phyloP scores from a whole-genome alignment of 176 grass and related monocot genomes.

The Urochloa ruziziensis region DNA sequence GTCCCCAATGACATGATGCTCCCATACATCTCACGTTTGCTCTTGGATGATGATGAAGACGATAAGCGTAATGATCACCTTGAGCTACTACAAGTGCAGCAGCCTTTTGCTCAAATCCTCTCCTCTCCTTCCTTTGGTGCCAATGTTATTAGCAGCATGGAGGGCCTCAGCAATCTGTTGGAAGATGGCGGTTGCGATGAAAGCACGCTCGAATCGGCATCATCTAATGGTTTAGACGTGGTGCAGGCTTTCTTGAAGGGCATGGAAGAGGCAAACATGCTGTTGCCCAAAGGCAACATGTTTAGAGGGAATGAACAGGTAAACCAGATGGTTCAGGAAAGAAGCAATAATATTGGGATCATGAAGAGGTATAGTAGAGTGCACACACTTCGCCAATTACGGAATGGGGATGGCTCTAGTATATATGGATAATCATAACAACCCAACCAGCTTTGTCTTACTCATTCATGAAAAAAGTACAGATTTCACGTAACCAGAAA shows the following conservation, averaged over 20 bases:
- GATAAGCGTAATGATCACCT: constrained; percentile 20
- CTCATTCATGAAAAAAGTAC: too few relatives aligned
- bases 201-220: background rate
- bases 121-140: background rate
- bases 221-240: constrained; percentile 6
- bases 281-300: constrained; percentile 39
- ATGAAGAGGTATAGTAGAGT: constrained; percentile 27
- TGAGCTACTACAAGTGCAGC: constrained; percentile 25
- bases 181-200: background rate
- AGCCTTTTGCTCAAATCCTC: constrained; percentile 39
- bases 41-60: constrained; percentile 50
- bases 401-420: too few relatives aligned
- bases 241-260: constrained; percentile 32
- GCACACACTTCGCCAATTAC: too few relatives aligned
- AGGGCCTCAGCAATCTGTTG: background rate
- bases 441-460: too few relatives aligned
- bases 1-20: constrained; percentile 11
- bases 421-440: too few relatives aligned
- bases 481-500: too few relatives aligned
- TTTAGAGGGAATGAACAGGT: background rate
- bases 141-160: background rate
- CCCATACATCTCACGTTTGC: constrained; percentile 14
- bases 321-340: background rate
- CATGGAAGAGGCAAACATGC: constrained; percentile 52
- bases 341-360: background rate